Conservation (phyloP, 768 basidiomycete genomes). For the Leccinum pellstonianum region DNA sequence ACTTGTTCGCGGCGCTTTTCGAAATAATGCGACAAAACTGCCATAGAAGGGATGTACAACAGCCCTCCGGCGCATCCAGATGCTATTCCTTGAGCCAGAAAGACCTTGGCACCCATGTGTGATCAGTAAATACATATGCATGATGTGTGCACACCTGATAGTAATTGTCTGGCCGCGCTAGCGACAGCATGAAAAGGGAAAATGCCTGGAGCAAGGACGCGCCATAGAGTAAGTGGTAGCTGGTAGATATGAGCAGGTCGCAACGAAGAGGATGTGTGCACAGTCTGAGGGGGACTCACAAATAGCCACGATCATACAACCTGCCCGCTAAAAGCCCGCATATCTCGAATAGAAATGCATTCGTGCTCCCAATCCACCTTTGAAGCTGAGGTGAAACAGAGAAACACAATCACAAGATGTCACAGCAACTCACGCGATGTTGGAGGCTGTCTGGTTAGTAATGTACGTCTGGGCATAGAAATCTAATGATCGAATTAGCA, state of each 20-base stretch:
- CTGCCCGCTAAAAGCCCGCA: conserved; percentile 47
- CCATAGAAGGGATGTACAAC: conserved; percentile 46
- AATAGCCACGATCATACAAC: conserved; percentile 53
- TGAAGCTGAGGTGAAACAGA: not conserved
- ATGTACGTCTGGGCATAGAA: conserved; percentile 40
- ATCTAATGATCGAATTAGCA: conserved; percentile 25
- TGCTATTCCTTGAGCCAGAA: conserved; percentile 50
- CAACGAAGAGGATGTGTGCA: not conserved
- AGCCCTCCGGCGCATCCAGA: conserved; percentile 50
- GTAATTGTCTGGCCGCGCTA: conserved; percentile 40
- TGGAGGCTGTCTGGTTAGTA: conserved; percentile 36
- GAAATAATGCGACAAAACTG: conserved; percentile 55
- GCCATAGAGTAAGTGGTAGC: conserved; percentile 26
- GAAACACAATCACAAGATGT: not conserved
- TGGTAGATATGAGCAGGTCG: conserved; percentile 11
- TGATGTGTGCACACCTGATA: conserved; percentile 37
- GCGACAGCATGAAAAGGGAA: conserved; percentile 46
- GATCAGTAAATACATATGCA: too few relatives aligned
- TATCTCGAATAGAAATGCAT: conserved; percentile 46
- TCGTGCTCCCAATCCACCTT: conserved; percentile 49
- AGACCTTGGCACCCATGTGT: conserved; percentile 37
- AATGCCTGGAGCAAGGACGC: conserved; percentile 31
- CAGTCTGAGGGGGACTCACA: conserved; percentile 31
- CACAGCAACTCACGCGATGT: conserved; percentile 37
- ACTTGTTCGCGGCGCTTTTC: conserved; percentile 45